Evolutionary conservation across 208 protist species (phyloP).

Genomic region (Strigomonas oncopelti): DNA sequence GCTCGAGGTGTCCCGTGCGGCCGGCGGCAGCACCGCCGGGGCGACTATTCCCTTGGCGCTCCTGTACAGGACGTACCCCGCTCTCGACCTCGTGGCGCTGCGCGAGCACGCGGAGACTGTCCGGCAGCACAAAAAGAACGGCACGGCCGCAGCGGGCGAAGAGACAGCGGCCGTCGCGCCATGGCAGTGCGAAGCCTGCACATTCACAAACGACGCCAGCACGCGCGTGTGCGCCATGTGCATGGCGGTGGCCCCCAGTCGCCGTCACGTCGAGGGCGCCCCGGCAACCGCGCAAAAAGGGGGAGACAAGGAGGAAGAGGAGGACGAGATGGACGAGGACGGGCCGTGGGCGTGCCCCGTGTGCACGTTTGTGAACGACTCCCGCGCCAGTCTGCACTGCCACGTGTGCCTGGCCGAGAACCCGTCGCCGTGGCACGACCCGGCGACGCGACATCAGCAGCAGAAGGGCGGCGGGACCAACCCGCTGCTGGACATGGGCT

Average conservation of each 20-base stretch:
- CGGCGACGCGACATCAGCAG: not conserved
- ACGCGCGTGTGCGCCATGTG: conserved; percentile 19
- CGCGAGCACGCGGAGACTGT: conserved; percentile 14
- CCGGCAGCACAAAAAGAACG: not conserved
- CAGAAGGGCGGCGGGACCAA: conserved; percentile 2
- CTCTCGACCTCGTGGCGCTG: conserved; percentile 15
- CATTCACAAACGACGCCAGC: conserved; percentile 32
- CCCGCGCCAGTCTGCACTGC: conserved; percentile 31
- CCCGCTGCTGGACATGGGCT: conserved; percentile 12
- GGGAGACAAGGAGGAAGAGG: conserved; percentile 13
- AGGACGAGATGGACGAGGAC: conserved; percentile 32
- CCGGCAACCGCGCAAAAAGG: not conserved
- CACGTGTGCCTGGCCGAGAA: conserved; percentile 50
- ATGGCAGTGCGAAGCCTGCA: conserved; percentile 54
- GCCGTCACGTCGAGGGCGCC: conserved; percentile 4
- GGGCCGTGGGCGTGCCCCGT: conserved; percentile 45
- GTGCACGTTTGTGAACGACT: conserved; percentile 68
- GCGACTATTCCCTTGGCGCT: not conserved
- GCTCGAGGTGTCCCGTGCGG: conserved; percentile 9
- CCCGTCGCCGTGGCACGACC: conserved; percentile 26
- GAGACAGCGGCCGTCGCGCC: conserved; percentile 5
- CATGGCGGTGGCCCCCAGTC: conserved; percentile 9
- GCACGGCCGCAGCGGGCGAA: not conserved
- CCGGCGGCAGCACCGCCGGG: no score
- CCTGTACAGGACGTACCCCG: not conserved